Evolutionary conservation across 306 rosid species (phyloP), one percentile per base, ranked within the genome.

Genomic region (Crataegus laevigata): DNA sequence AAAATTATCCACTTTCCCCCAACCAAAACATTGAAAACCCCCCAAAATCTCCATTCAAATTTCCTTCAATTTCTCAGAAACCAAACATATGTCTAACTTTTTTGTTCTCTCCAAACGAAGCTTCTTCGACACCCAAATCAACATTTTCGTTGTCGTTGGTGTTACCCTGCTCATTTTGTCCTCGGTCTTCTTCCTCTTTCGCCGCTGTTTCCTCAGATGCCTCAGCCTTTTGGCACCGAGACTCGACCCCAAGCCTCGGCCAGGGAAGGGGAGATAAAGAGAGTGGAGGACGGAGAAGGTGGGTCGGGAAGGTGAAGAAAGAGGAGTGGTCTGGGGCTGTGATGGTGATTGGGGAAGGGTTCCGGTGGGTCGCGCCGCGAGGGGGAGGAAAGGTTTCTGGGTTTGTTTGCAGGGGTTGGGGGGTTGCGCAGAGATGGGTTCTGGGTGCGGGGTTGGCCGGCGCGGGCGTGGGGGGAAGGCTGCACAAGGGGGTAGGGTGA

Each of bases 71-170:
- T 30, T n/a, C n/a, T n/a, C n/a, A n/a, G n/a, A n/a, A 54, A 63
- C 5, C 76, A 70, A 69, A 30, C 54, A 66, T 4, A 52, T 7
- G 11, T 19, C 59, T 15, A 36, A 71, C 22, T 26, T 57, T 58
- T 58, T 24, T 58, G 17, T 94, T 94, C 50, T 92, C 99, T 26
- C 96, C 99, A 29, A 85, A 91, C 2, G 91, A 90, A 71, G 92
- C 92, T 80, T 94, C 96, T 74, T 85, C 85, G 19, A 19, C 75
- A 18, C 82, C 88, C 57, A 78, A 79, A 40, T 86, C 93, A 30
- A 67, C 79, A 76, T 71, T 78, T 18, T 83, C 82, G 30, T 32
- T 54, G 42, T 17, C 12, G 51, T 57, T 64, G 58, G 34, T 47
- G 34, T 29, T 21, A 8, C 18, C 15, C 7, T 28, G 38, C 26